Evolutionary conservation across 164 flowering plant species (phyloP).

Genomic region (Magnolia kwangsiensis): DNA sequence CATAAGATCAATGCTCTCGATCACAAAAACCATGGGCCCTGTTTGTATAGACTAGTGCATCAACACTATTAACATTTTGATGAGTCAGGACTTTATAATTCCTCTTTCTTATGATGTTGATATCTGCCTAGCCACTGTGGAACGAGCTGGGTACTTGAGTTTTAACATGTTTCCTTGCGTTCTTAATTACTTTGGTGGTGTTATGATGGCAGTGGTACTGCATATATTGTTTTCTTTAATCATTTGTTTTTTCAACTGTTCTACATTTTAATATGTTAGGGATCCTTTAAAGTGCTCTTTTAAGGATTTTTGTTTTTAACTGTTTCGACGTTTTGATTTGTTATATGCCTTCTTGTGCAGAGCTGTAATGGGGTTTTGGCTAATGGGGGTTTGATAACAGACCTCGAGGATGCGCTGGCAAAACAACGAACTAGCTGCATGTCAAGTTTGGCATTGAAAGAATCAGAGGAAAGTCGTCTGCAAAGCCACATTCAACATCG

Average conservation of each 20-base stretch:
- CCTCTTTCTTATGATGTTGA: background rate
- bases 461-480: slow-evolving; percentile 46
- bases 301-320: too few species aligned
- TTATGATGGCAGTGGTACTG: background rate
- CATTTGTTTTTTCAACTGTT: too few species aligned
- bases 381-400: slow-evolving; percentile 50
- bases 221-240: background rate
- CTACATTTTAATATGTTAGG: background rate
- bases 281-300: background rate
- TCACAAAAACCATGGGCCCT: background rate
- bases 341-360: slow-evolving; percentile 25
- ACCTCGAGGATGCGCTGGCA: slow-evolving; percentile 68
- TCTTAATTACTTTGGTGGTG: background rate
- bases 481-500: slow-evolving; percentile 64
- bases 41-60: background rate
- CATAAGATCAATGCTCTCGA: too few species aligned
- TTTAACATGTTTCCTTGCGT: background rate
- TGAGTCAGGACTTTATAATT: background rate
- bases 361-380: slow-evolving; percentile 20
- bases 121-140: background rate
- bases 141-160: background rate
- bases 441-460: slow-evolving; percentile 50
- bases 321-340: background rate
- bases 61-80: background rate
- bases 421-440: slow-evolving; percentile 47